These are phyloP conservation scores for Ambrosia artemisiifolia DNA, from an alignment of 129 eudicot genomes.

Conservation along the genomic window DNA sequence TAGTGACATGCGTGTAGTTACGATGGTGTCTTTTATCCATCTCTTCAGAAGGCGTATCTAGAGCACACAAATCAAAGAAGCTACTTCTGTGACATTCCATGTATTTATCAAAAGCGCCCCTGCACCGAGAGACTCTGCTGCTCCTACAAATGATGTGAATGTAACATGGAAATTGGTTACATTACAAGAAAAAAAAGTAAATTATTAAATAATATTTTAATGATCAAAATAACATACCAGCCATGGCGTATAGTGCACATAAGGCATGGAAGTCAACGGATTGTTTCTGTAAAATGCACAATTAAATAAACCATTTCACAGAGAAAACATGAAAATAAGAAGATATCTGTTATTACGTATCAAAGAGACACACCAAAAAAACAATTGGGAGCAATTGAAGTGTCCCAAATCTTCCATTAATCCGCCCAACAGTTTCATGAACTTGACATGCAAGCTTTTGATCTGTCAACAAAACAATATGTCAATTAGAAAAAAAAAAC, in stretches of 20 bases:
- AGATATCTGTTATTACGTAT: too few relatives aligned
- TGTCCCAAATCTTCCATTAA: slow-evolving; percentile 17
- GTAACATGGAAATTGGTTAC: neutral
- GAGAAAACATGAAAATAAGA: neutral
- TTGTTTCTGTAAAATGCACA: slow-evolving; percentile 50
- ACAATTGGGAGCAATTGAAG: slow-evolving; percentile 75
- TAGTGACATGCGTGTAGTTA: slow-evolving; percentile 70
- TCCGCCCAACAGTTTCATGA: slow-evolving; percentile 89
- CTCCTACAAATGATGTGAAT: slow-evolving; percentile 78
- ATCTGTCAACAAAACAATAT: slow-evolving; percentile 44
- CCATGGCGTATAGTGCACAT: slow-evolving; percentile 78
- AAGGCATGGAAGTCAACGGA: slow-evolving; percentile 75
- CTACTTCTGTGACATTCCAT: slow-evolving; percentile 84
- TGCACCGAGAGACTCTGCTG: slow-evolving; percentile 95
- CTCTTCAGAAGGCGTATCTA: slow-evolving; percentile 81
- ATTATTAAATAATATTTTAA: too few relatives aligned
- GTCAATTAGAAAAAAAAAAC: neutral
- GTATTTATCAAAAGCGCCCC: slow-evolving; percentile 91
- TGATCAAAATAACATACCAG: slow-evolving; percentile 1
- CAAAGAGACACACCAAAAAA: slow-evolving; percentile 48
- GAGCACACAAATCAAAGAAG: slow-evolving; percentile 70
- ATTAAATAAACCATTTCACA: neutral
- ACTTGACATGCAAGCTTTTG: slow-evolving; percentile 86
- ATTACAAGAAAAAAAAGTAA: neutral
- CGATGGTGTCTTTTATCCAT: slow-evolving; percentile 77